These are phyloP conservation scores for Macroventuria anomochaeta DNA, from an alignment of 2,329 filamentous ascomycete genomes.

Conservation along the genomic window DNA sequence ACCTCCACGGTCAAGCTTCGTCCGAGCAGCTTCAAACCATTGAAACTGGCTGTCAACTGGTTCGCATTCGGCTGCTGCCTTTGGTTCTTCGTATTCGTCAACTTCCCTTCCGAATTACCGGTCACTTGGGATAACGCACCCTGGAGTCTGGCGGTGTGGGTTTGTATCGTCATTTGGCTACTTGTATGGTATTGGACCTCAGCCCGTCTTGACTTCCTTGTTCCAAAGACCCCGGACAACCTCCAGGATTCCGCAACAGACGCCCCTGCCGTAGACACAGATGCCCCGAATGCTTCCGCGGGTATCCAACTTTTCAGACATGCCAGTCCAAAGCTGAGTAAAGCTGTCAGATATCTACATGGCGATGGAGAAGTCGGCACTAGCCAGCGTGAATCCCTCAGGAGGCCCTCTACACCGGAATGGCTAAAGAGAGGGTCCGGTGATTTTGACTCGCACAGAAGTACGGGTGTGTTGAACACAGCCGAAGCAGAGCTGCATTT, in stretches of 20 bases:
- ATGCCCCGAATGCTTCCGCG: too few relatives aligned
- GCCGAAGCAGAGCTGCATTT: too few relatives aligned
- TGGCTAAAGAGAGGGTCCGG: too few relatives aligned
- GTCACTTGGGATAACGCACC: background rate
- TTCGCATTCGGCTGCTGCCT: background rate
- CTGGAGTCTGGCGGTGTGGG: background rate
- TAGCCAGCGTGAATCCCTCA: too few relatives aligned
- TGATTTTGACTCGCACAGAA: too few relatives aligned
- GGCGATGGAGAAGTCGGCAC: too few relatives aligned
- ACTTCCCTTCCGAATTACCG: background rate
- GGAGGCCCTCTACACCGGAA: too few relatives aligned
- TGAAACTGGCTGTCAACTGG: background rate
- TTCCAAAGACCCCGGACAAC: background rate
- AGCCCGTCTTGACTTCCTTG: background rate
- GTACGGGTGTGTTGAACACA: too few relatives aligned
- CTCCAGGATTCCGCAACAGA: background rate
- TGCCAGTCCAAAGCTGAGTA: too few relatives aligned
- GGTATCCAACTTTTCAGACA: too few relatives aligned
- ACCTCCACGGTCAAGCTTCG: background rate
- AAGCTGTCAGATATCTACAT: too few relatives aligned
- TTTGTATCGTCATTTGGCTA: background rate
- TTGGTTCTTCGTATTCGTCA: background rate
- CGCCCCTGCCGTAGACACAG: too few relatives aligned
- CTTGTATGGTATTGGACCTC: background rate
- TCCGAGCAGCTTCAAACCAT: background rate